Base-by-base conservation (phyloP, 2,329 filamentous ascomycete species). In the Clonostachys sp. region DNA sequence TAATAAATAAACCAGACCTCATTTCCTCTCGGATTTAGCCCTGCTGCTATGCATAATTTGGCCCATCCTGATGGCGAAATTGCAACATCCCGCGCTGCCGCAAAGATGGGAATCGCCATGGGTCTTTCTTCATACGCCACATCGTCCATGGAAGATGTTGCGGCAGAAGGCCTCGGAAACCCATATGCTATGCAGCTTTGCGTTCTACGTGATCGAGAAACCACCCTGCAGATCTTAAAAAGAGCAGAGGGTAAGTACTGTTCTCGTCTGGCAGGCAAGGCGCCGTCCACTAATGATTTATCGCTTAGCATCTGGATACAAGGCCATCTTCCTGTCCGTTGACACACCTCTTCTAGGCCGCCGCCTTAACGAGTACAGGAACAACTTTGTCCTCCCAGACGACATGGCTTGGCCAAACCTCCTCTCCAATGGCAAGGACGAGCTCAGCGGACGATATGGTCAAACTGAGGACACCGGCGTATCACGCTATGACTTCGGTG, bases 291-390 rank as follows among this genome's bases (percentile, higher is more conserved):
- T 30, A 30, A 30, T 33, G 12, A 30, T 7, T 36, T 14, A 14
- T 18, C 36, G 6, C 12, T 16, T 44, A 57, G 55, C 52, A 12
- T 35, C 52, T 18, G 74, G 75, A 1, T 70, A 76, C 17, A 71
- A 74, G 50, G 78, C 72, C 6, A 66, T 83, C 16, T 77, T 82
- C 51, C 64, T 83, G 4, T 83, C 80, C 0, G 72, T 83, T 12
- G 80, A 83, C 55, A 72, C 75, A 0, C 78, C 80, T 2, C 70
- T 81, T 12, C 69, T 76, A 3, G 80, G 80, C 4, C 42, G 54
- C 2, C 51, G 54, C 12, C 34, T 57, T 1, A 83, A 83, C 58
- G 66, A 77, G 45, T 70, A 73, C 51, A 68, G 70, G 30, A 65
- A 71, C 49, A 64, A 70, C 59, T 61, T 75, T 63, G 57, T 74